phyloP scores from a whole-genome alignment of 2,329 filamentous ascomycete species.

The Colletotrichum melonis region DNA sequence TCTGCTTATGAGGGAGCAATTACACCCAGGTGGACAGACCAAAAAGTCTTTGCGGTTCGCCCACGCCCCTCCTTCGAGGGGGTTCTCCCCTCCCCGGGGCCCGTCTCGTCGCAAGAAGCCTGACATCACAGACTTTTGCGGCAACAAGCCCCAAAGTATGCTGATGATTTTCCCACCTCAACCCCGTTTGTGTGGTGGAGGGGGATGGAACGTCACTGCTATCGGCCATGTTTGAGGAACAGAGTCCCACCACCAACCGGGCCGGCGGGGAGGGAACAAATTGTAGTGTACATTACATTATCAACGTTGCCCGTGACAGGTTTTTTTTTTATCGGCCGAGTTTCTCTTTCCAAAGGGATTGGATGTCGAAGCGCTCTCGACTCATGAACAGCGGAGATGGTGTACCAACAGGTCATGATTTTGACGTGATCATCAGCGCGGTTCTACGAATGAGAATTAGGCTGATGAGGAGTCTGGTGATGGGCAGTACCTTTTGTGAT shows the following conservation, averaged over 20 bases:
- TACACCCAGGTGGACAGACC: not conserved
- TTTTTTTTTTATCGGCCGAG: slow-evolving; percentile 4
- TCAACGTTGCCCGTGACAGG: slow-evolving; percentile 33
- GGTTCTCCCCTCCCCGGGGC: not conserved
- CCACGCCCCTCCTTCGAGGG: slow-evolving; percentile 1
- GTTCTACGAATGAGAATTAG: not conserved
- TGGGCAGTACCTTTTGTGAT: not conserved
- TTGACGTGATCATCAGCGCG: not conserved
- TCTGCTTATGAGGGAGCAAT: slow-evolving; percentile 32
- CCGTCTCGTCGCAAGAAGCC: slow-evolving; percentile 10
- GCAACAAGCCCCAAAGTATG: slow-evolving; percentile 21
- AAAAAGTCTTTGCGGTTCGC: slow-evolving; percentile 1
- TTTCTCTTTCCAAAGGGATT: slow-evolving; percentile 23
- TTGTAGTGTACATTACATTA: not conserved
- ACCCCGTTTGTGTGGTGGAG: slow-evolving; percentile 22
- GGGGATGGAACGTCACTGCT: slow-evolving; percentile 38
- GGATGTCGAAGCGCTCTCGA: slow-evolving; percentile 11
- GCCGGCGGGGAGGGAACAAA: slow-evolving; percentile 3
- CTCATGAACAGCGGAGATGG: not conserved
- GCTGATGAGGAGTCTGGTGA: not conserved
- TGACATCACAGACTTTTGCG: slow-evolving; percentile 33
- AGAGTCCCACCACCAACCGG: slow-evolving; percentile 21
- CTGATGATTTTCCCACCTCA: slow-evolving; percentile 15
- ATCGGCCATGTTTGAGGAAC: slow-evolving; percentile 24
- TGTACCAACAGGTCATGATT: not conserved